These are phyloP conservation scores for Dispira simplex DNA, from an alignment of 192 early-diverging fungal species.

Conservation along the genomic window DNA sequence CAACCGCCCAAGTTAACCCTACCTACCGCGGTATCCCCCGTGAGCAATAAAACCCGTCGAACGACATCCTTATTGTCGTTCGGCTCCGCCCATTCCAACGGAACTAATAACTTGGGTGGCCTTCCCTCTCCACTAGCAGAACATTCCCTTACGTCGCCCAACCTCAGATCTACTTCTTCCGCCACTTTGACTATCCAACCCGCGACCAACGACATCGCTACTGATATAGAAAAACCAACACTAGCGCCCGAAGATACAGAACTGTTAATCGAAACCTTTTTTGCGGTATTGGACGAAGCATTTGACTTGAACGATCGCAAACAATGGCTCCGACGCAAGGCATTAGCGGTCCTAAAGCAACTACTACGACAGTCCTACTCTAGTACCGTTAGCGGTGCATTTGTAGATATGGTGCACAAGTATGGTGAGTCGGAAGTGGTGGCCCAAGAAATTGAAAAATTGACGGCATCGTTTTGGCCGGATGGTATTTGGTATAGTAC, in stretches of 20 bases:
- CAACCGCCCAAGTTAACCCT: no score
- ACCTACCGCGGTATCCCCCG: no score
- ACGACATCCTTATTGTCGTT: no score
- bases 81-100: no score
- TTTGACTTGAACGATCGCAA: constrained; percentile 11
- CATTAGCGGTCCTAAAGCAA: constrained; percentile 10
- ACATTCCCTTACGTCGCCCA: no score
- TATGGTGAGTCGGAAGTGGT: neutral
- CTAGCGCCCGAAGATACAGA: constrained; percentile 4
- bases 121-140: no score
- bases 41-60: no score
- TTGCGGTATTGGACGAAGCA: constrained; percentile 9
- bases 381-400: neutral
- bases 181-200: no score
- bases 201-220: no score
- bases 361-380: constrained; percentile 10
- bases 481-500: constrained; percentile 9
- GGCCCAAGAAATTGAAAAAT: neutral
- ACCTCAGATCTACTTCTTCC: no score
- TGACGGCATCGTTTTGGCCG: constrained; percentile 8
- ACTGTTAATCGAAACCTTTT: constrained; percentile 10
- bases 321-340: constrained; percentile 12
- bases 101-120: no score
- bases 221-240: neutral
- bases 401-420: constrained; percentile 8